Evolutionary conservation across 495 filamentous ascomycete species (phyloP).

Genomic region (Lindgomyces ingoldianus): DNA sequence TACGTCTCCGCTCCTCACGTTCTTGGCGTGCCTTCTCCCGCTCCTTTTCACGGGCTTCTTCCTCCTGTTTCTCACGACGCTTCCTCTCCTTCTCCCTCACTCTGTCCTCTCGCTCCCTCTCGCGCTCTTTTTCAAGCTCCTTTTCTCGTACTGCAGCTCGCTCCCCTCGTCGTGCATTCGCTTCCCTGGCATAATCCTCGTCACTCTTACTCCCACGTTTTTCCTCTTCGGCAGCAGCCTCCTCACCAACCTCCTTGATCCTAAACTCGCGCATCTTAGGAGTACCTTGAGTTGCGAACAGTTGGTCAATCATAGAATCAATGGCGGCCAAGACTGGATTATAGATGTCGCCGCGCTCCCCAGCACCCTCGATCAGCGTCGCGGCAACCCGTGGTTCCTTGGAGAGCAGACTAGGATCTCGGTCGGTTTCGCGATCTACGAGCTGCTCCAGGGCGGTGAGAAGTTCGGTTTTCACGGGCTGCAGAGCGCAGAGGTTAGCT

Average conservation of each 20-base stretch:
- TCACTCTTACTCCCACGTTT: slow-evolving; percentile 74
- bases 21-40: slow-evolving; percentile 61
- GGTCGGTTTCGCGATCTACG: slow-evolving; percentile 78
- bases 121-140: slow-evolving; percentile 61
- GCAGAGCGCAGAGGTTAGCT: neutral
- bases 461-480: slow-evolving; percentile 70
- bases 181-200: slow-evolving; percentile 73
- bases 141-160: slow-evolving; percentile 67
- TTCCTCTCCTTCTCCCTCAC: slow-evolving; percentile 62
- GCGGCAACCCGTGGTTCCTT: slow-evolving; percentile 78
- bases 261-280: slow-evolving; percentile 68
- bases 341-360: slow-evolving; percentile 80
- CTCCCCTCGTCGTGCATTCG: slow-evolving; percentile 64
- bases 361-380: slow-evolving; percentile 80
- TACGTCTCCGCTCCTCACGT: slow-evolving; percentile 40
- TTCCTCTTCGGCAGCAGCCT: slow-evolving; percentile 67
- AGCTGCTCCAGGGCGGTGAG: slow-evolving; percentile 67
- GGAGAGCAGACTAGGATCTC: slow-evolving; percentile 72
- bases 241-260: slow-evolving; percentile 71
- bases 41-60: slow-evolving; percentile 66
- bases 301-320: slow-evolving; percentile 65
- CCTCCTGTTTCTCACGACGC: slow-evolving; percentile 42
- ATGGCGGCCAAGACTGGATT: slow-evolving; percentile 68
- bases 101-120: slow-evolving; percentile 67
- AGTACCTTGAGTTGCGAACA: slow-evolving; percentile 61